Conservation (phyloP, 2,329 filamentous ascomycete genomes). For the Fusarium miscanthi region DNA sequence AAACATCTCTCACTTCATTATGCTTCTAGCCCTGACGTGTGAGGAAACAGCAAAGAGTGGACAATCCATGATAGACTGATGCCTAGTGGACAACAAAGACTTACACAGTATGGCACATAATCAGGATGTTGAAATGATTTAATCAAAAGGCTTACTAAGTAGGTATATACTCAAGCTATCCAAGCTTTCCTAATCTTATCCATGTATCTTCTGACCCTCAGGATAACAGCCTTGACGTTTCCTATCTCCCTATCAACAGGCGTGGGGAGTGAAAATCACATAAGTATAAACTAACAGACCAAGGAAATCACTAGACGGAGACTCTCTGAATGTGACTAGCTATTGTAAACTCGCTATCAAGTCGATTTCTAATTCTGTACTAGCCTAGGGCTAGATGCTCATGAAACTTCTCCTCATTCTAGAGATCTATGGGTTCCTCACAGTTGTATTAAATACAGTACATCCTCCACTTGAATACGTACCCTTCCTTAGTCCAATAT, state of each 20-base stretch:
- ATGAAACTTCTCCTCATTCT: not conserved
- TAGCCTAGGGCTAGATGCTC: not conserved
- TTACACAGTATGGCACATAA: not conserved
- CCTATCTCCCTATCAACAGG: not conserved
- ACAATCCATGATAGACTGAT: not conserved
- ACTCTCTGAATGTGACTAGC: not conserved
- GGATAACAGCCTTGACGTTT: not conserved
- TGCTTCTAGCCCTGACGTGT: not conserved
- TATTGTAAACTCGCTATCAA: not conserved
- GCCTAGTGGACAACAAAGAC: not conserved
- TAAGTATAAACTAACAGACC: too few relatives aligned
- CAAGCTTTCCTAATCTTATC: not conserved
- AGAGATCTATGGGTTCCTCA: not conserved
- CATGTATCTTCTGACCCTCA: not conserved
- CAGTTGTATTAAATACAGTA: not conserved
- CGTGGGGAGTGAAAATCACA: not conserved
- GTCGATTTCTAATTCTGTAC: not conserved
- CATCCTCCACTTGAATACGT: constrained; percentile 1
- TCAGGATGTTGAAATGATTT: too few relatives aligned
- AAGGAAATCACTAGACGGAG: not conserved
- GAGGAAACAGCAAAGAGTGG: not conserved
- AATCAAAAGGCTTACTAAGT: not conserved
- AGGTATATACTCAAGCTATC: not conserved
- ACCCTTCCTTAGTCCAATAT: constrained; percentile 2
- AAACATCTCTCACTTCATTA: constrained; percentile 14